These are phyloP conservation scores for Pythium aphanidermatum DNA, from an alignment of 352 stramenopile species.

Conservation along the genomic window DNA sequence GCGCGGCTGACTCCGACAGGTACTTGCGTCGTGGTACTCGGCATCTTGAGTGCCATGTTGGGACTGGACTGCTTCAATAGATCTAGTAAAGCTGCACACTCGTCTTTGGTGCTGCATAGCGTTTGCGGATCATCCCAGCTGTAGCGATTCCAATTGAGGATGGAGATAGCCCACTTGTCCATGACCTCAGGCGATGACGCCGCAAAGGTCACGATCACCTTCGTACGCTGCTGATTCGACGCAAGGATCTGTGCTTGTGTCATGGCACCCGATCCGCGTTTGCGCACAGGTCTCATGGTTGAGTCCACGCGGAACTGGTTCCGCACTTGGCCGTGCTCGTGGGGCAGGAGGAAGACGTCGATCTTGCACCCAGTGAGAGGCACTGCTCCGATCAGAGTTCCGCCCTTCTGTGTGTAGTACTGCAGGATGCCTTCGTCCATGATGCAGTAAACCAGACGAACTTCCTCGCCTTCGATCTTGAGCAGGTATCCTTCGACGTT, in stretches of 20 bases:
- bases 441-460: constrained; percentile 74
- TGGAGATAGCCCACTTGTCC: constrained; percentile 65
- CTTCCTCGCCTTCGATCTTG: constrained; percentile 55
- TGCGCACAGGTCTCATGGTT: constrained; percentile 17
- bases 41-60: constrained; percentile 24
- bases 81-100: constrained; percentile 39
- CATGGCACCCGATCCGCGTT: constrained; percentile 20
- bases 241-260: constrained; percentile 17
- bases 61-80: constrained; percentile 24
- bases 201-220: constrained; percentile 34
- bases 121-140: constrained; percentile 78
- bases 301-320: constrained; percentile 72
- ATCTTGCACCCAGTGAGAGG: constrained; percentile 70
- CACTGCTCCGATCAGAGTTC: constrained; percentile 50
- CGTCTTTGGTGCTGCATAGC: constrained; percentile 72
- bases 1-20: constrained; percentile 46
- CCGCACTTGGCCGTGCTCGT: constrained; percentile 30
- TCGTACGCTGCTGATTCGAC: constrained; percentile 11
- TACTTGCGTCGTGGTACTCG: constrained; percentile 14
- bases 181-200: constrained; percentile 47
- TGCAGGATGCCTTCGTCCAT: constrained; percentile 76
- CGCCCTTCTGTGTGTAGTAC: constrained; percentile 74
- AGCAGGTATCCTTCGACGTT: constrained; percentile 82
- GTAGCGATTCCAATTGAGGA: constrained; percentile 85
- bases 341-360: constrained; percentile 59